These are phyloP conservation scores for Sedum album DNA, from an alignment of 164 flowering plant genomes.

Conservation along the genomic window DNA sequence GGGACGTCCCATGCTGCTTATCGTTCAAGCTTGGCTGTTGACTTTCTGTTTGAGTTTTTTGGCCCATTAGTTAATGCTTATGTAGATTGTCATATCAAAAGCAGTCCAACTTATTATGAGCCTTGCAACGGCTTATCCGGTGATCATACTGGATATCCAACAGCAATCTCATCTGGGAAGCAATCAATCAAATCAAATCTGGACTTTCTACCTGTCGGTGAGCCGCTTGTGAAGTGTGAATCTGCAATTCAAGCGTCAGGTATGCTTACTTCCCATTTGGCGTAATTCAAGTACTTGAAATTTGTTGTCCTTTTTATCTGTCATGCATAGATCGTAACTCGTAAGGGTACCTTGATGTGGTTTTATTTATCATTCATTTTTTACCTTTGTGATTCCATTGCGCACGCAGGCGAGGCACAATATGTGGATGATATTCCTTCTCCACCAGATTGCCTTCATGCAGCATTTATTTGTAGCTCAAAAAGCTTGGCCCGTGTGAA, in stretches of 20 bases:
- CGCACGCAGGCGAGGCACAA: conserved; percentile 77
- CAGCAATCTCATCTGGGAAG: conserved; percentile 45
- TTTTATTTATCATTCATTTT: not conserved
- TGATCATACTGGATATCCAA: conserved; percentile 10
- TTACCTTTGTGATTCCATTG: not conserved
- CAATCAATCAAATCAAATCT: conserved; percentile 41
- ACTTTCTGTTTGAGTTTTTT: conserved; percentile 58
- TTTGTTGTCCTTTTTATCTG: not conserved
- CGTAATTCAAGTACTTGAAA: not conserved
- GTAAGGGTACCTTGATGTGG: not conserved
- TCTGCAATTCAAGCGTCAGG: conserved; percentile 91
- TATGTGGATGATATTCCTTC: conserved; percentile 92
- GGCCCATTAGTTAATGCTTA: conserved; percentile 17
- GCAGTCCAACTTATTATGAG: not conserved
- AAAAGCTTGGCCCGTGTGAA: conserved; percentile 66
- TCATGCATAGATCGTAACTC: not conserved
- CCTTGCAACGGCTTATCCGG: conserved; percentile 7
- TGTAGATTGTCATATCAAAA: not conserved
- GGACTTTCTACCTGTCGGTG: conserved; percentile 70
- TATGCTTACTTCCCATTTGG: conserved; percentile 19
- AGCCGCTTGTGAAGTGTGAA: conserved; percentile 52
- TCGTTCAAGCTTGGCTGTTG: conserved; percentile 66
- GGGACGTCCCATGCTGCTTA: conserved; percentile 52
- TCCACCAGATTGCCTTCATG: conserved; percentile 68
- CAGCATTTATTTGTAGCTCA: conserved; percentile 74